Percentiles rank a stretch among this genome's conserved stretches.
Conservation (phyloP, 2,329 filamentous ascomycete species). For the Lasiodiplodia sp. region DNA sequence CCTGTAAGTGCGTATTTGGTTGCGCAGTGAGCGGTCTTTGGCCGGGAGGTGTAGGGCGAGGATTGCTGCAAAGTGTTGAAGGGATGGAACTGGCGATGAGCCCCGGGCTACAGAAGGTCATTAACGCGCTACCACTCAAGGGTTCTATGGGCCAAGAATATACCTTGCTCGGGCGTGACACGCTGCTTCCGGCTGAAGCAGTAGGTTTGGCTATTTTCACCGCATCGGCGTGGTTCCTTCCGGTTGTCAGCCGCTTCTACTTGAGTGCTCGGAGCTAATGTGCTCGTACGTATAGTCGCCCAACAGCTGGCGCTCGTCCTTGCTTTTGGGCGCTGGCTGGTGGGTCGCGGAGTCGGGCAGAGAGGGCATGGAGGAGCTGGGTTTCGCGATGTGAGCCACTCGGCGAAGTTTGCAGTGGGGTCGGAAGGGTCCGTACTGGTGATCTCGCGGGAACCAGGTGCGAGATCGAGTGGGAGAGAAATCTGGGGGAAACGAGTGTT, state of each 20-base stretch:
- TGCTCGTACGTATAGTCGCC: neutral
- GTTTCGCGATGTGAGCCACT: neutral
- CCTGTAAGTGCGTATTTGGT: neutral
- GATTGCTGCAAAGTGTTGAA: conserved; percentile 1
- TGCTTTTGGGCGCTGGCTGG: neutral
- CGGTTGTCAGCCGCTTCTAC: neutral
- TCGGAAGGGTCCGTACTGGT: neutral
- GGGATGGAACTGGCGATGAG: neutral
- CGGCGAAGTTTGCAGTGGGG: neutral
- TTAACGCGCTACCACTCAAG: neutral
- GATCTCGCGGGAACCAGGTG: conserved; percentile 1
- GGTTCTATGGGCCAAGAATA: no score
- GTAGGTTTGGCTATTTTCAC: neutral
- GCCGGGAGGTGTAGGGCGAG: neutral
- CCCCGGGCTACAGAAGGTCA: neutral
- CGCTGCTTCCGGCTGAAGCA: neutral
- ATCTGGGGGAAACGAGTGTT: conserved; percentile 4
- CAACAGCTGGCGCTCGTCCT: neutral
- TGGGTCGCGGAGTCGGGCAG: neutral
- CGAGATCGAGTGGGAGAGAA: neutral
- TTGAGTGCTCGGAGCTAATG: neutral
- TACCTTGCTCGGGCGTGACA: conserved; percentile 6
- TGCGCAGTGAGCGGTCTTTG: neutral
- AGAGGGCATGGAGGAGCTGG: conserved; percentile 6
- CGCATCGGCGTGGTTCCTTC: conserved; percentile 4